Evolutionary conservation across 495 filamentous ascomycete species (phyloP).

Genomic region (Xylaria longipes): DNA sequence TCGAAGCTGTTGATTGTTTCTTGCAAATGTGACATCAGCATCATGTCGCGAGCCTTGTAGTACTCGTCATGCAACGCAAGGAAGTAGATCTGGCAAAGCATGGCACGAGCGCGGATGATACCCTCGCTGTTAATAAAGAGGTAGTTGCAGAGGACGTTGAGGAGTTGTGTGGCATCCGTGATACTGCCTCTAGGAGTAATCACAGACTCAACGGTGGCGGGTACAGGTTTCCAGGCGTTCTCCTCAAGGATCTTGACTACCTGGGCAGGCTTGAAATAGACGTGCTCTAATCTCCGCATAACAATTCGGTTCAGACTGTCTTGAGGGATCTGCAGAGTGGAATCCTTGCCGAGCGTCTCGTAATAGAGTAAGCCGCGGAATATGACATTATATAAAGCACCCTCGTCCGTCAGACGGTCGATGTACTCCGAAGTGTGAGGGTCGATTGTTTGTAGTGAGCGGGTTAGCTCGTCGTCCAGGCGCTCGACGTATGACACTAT

Average conservation of each 20-base stretch:
- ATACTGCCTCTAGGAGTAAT: constrained; percentile 75
- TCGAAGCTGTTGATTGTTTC: constrained; percentile 96
- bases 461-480: constrained; percentile 95
- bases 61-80: constrained; percentile 95
- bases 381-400: constrained; percentile 88
- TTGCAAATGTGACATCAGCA: constrained; percentile 99
- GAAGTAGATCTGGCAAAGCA: constrained; percentile 99
- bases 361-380: constrained; percentile 86
- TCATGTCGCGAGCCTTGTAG: constrained; percentile 96
- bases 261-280: constrained; percentile 98
- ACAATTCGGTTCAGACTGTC: constrained; percentile 89
- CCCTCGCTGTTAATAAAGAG: constrained; percentile 92
- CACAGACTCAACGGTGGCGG: constrained; percentile 70
- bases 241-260: constrained; percentile 93
- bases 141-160: constrained; percentile 91
- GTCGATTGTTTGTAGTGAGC: constrained; percentile 94
- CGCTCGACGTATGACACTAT: constrained; percentile 94
- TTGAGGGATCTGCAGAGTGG: constrained; percentile 75
- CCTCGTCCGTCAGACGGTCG: constrained; percentile 89
- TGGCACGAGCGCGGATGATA: constrained; percentile 93
- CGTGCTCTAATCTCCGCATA: constrained; percentile 92
- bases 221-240: constrained; percentile 86
- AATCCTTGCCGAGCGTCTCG: constrained; percentile 74
- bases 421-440: constrained; percentile 99
- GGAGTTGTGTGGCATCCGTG: constrained; percentile 71